Evolutionary conservation across 2,329 filamentous ascomycete genomes (phyloP), one percentile per base, ranked within the genome.

Genomic region (Chrysosporium queenslandicum): DNA sequence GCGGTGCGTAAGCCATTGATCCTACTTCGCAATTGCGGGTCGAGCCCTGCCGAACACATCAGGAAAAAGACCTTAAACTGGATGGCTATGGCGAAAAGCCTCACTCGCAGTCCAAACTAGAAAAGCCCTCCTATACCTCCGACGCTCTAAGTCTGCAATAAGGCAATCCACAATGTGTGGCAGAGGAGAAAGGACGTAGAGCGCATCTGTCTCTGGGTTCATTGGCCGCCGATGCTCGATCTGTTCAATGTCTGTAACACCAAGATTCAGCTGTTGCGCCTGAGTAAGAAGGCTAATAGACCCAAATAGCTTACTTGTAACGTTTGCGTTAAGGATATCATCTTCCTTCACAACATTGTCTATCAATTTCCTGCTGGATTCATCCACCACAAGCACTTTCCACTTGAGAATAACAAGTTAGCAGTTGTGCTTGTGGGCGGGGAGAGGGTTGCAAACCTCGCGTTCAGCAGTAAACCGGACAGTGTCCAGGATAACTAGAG

Each of bases 301-400:
- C n/a, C n/a, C n/a, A n/a, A n/a, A 47, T 18, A 18, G 62, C 83
- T 66, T 78, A 95, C 90, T 95, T 60, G 90, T 91, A 70, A 98
- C 87, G 68, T 95, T 95, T 71, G 89, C 82, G 67, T 94, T 94
- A 71, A 98, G 84, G 60, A 98, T 94, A 64, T 96, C 88, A 80
- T 98, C 91, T 74, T 96, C 86, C 64, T 88, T 91, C 66, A 91
- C 81, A 43, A 87, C 86, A 75, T 91, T 94, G 71, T 94, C 85
- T 62, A 98, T 78, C 61, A 98, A 79, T 69, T 85, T 90, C 67
- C 84, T 83, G 66, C 87, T 90, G 53, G 76, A 77, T 60, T 87
- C 83, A 71, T 98, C 92, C 63, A 96, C 76, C 50, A 98, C 84
- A 60, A 98, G 75, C 60, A 96, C 87, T 80, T 97, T 98, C 92